Evolutionary conservation across 768 basidiomycete species (phyloP).

Genomic region (Cyathus striatus): DNA sequence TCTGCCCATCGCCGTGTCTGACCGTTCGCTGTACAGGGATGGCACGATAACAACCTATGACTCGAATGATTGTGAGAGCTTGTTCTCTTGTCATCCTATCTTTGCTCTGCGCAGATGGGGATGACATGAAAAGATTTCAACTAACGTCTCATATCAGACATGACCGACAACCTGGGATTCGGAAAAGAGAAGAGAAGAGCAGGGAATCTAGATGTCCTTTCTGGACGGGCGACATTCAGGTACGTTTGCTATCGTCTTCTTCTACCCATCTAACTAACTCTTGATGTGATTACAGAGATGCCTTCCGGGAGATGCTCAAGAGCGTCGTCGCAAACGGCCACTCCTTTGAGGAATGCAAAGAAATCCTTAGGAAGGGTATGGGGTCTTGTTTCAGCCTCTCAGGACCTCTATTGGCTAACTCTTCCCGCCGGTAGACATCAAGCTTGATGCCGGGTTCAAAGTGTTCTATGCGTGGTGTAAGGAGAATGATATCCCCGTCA

Average conservation of each 20-base stretch:
- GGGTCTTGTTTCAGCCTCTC: neutral
- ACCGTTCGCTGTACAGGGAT: constrained; percentile 51
- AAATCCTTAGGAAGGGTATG: constrained; percentile 64
- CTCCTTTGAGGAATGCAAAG: constrained; percentile 82
- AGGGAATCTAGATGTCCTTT: constrained; percentile 69
- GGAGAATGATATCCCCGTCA: constrained; percentile 73
- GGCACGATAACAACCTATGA: constrained; percentile 92
- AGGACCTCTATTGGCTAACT: neutral
- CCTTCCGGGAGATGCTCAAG: constrained; percentile 80
- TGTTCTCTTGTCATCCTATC: constrained; percentile 1
- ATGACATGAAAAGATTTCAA: neutral
- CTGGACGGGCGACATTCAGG: constrained; percentile 70
- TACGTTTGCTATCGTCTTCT: constrained; percentile 17
- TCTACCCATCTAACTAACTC: no score
- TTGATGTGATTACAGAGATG: constrained; percentile 52
- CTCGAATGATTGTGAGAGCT: constrained; percentile 79
- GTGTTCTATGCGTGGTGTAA: constrained; percentile 86
- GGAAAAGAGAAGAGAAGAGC: constrained; percentile 70
- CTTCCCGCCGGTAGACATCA: constrained; percentile 68
- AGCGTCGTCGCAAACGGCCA: constrained; percentile 73
- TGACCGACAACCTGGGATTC: constrained; percentile 89
- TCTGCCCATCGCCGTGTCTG: neutral
- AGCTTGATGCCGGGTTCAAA: constrained; percentile 84
- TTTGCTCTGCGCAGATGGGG: neutral
- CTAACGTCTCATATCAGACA: constrained; percentile 34